These are phyloP conservation scores for Suhomyces tanzawaensis DNA, from an alignment of 805 yeast genomes.

Conservation along the genomic window DNA sequence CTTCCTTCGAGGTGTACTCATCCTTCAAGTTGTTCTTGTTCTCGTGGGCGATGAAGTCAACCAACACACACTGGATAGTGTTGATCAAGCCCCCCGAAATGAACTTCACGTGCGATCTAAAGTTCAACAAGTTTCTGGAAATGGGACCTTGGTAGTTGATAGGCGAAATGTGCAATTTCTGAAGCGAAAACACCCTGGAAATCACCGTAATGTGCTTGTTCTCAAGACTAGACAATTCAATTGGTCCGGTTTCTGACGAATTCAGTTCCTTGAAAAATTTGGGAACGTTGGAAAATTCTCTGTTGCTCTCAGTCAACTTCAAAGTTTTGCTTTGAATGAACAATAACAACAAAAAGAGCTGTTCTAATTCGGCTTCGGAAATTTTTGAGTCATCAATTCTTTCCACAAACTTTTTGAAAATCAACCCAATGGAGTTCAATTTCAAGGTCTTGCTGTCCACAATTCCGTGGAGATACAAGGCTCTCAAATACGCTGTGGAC, in stretches of 20 bases:
- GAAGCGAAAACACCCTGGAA: slow-evolving; percentile 38
- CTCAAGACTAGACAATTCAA: slow-evolving; percentile 43
- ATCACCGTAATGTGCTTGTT: slow-evolving; percentile 26
- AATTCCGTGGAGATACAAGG: slow-evolving; percentile 51
- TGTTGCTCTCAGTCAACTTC: slow-evolving; percentile 39
- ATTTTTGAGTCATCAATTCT: slow-evolving; percentile 13
- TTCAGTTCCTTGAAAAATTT: slow-evolving; percentile 26
- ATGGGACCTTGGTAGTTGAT: slow-evolving; percentile 62
- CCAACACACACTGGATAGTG: slow-evolving; percentile 49
- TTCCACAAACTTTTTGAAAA: slow-evolving; percentile 36
- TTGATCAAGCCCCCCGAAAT: slow-evolving; percentile 51
- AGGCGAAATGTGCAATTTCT: slow-evolving; percentile 39
- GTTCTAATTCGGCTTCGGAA: slow-evolving; percentile 29
- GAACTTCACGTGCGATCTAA: slow-evolving; percentile 61
- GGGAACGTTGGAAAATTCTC: slow-evolving; percentile 31
- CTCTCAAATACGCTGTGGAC: slow-evolving; percentile 54
- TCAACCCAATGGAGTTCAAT: slow-evolving; percentile 52
- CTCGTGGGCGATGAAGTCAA: slow-evolving; percentile 49
- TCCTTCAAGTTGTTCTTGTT: slow-evolving; percentile 49
- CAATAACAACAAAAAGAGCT: slow-evolving; percentile 46
- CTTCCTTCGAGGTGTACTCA: slow-evolving; percentile 34
- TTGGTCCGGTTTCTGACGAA: not conserved
- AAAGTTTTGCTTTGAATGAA: slow-evolving; percentile 38
- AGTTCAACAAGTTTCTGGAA: slow-evolving; percentile 61
- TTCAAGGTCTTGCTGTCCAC: slow-evolving; percentile 40